These are phyloP conservation scores for Acephala macrosclerotiorum DNA, from an alignment of 2,329 filamentous ascomycete species.

Conservation along the genomic window DNA sequence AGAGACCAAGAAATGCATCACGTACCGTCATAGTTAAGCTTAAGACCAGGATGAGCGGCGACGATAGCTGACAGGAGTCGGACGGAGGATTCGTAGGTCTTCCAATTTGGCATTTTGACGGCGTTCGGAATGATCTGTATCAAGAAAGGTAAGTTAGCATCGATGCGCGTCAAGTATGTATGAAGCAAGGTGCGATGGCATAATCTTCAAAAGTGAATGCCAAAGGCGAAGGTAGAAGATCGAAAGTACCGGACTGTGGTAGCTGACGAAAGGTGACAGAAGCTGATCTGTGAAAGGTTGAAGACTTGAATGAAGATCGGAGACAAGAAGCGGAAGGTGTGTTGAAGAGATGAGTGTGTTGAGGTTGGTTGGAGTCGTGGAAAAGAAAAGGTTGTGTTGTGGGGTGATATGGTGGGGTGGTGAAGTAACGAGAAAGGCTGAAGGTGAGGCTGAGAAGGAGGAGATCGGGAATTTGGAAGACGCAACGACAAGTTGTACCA, in stretches of 20 bases:
- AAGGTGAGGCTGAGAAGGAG: neutral
- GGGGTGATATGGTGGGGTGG: neutral
- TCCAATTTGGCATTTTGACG: slow-evolving; percentile 63
- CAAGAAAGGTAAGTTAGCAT: slow-evolving; percentile 10
- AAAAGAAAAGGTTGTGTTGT: neutral
- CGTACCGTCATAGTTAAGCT: slow-evolving; percentile 69
- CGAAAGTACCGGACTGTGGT: neutral
- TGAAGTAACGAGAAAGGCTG: neutral
- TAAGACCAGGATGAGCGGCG: slow-evolving; percentile 60
- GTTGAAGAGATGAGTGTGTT: neutral
- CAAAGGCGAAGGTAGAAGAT: neutral
- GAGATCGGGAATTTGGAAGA: neutral
- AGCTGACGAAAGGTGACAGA: neutral
- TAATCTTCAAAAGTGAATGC: neutral
- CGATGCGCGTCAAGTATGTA: neutral
- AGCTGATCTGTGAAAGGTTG: neutral
- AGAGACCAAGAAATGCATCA: slow-evolving; percentile 19
- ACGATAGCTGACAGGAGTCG: slow-evolving; percentile 68
- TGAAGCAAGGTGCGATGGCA: neutral
- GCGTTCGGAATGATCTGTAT: slow-evolving; percentile 13
- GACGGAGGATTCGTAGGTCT: slow-evolving; percentile 64
- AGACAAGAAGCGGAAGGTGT: slow-evolving; percentile 7
- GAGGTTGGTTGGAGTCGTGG: neutral
- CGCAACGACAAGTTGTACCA: neutral
- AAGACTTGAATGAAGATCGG: slow-evolving; percentile 4